These are phyloP conservation scores for Lactifluus pinguis DNA, from an alignment of 768 basidiomycete genomes.

Conservation along the genomic window DNA sequence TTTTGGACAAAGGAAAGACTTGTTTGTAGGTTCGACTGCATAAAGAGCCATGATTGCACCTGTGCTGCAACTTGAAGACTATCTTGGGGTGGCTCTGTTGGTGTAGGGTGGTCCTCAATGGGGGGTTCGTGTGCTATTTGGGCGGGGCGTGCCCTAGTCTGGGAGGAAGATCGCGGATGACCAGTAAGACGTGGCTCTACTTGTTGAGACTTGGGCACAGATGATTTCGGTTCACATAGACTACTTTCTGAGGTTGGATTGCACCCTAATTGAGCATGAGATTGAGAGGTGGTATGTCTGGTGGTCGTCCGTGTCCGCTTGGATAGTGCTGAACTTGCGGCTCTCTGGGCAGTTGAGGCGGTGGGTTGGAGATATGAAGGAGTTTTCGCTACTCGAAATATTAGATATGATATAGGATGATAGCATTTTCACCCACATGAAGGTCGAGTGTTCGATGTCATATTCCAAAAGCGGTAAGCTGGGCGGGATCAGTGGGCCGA, in stretches of 20 bases:
- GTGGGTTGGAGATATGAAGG: conserved; percentile 21
- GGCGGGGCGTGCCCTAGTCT: not conserved
- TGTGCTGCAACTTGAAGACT: conserved; percentile 43
- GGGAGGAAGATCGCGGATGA: not conserved
- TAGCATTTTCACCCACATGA: not conserved
- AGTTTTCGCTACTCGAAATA: conserved; percentile 2
- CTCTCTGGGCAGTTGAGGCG: conserved; percentile 17
- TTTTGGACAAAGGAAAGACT: conserved; percentile 36
- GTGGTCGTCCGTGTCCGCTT: not conserved
- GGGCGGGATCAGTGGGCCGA: not conserved
- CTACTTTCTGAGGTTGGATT: not conserved
- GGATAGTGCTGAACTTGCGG: conserved; percentile 2
- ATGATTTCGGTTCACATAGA: not conserved
- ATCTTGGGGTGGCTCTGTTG: conserved; percentile 5
- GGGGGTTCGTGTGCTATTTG: not conserved
- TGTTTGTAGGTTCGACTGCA: conserved; percentile 48
- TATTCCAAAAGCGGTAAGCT: not conserved
- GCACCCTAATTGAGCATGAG: not conserved
- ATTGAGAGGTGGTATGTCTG: not conserved
- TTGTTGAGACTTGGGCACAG: not conserved
- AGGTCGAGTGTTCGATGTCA: not conserved
- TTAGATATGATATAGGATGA: not conserved
- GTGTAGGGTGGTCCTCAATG: not conserved
- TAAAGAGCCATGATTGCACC: conserved; percentile 50
- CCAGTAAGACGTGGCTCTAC: not conserved